A percentile compares a stretch with the other conserved stretches of the same genome.
Conservation (phyloP, 2,329 filamentous ascomycete genomes). For the Penicillium italicum region DNA sequence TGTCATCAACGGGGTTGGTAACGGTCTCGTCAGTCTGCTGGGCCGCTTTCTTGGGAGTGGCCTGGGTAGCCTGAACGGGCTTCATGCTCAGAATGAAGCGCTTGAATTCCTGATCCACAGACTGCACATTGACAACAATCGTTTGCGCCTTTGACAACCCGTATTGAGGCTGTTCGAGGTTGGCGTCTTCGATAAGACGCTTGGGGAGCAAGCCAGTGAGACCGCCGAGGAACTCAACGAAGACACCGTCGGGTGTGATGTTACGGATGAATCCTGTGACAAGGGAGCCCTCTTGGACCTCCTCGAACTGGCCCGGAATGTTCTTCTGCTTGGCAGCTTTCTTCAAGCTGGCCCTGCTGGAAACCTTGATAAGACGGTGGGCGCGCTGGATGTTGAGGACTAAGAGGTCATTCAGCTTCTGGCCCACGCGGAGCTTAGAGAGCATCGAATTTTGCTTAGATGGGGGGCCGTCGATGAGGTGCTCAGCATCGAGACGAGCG, state of each 20-base stretch:
- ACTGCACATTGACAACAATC: conserved; percentile 66
- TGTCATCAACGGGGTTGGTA: conserved; percentile 62
- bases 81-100: conserved; percentile 66
- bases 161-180: conserved; percentile 66
- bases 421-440: conserved; percentile 79
- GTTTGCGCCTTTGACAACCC: conserved; percentile 75
- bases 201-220: conserved; percentile 77
- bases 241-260: conserved; percentile 74
- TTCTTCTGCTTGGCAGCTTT: conserved; percentile 68
- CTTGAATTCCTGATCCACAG: conserved; percentile 65
- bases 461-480: conserved; percentile 78
- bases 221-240: conserved; percentile 80
- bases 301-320: conserved; percentile 67
- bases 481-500: conserved; percentile 70
- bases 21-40: conserved; percentile 37
- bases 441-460: conserved; percentile 73
- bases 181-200: conserved; percentile 69
- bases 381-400: conserved; percentile 81
- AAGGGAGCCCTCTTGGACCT: conserved; percentile 65
- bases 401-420: conserved; percentile 75
- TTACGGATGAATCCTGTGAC: conserved; percentile 81
- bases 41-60: conserved; percentile 42
- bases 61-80: conserved; percentile 49
- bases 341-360: conserved; percentile 78
- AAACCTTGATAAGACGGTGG: conserved; percentile 70